Percentiles rank a stretch among this genome's conserved stretches.
Evolutionary conservation across 1,284 basidiomycete genomes (phyloP).

Genomic region (Microbotryum lychnidis-dioicae): DNA sequence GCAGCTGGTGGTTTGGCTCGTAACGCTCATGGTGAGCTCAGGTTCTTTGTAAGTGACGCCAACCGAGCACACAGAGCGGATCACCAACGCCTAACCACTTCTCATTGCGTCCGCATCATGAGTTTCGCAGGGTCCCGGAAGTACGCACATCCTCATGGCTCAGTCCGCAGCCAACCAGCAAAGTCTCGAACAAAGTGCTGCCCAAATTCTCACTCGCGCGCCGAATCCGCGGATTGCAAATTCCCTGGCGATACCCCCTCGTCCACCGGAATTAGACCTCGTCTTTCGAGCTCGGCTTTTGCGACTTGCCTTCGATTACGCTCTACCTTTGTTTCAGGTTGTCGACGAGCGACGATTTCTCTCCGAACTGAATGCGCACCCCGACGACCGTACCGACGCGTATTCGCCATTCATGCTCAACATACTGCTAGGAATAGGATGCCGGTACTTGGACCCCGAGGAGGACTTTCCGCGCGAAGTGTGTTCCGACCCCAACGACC

Average conservation of each 20-base stretch:
- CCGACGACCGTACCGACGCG: conserved; percentile 16
- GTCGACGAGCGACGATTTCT: not conserved
- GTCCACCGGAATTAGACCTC: conserved; percentile 21
- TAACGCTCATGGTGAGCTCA: conserved; percentile 27
- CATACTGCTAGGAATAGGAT: conserved; percentile 23
- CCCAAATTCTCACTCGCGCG: conserved; percentile 18
- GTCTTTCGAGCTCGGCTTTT: conserved; percentile 23
- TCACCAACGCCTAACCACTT: not conserved
- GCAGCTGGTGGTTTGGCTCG: conserved; percentile 20
- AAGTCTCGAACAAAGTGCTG: too few relatives aligned
- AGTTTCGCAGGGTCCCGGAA: conserved; percentile 7
- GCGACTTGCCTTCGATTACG: conserved; percentile 23
- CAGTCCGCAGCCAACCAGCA: too few relatives aligned
- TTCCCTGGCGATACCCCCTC: conserved; percentile 10
- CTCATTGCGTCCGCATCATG: not conserved
- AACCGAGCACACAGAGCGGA: conserved; percentile 14
- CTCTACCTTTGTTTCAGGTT: not conserved
- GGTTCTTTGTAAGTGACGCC: conserved; percentile 26
- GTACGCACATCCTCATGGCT: conserved; percentile 21
- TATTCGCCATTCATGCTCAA: conserved; percentile 28
- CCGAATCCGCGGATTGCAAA: conserved; percentile 26
- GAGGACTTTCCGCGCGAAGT: conserved; percentile 20
- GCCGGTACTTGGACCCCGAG: conserved; percentile 22
- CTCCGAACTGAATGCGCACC: not conserved
- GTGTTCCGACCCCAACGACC: conserved; percentile 4